Conservation (phyloP, 306 rosid genomes). For the Luffa aegyptiaca region DNA sequence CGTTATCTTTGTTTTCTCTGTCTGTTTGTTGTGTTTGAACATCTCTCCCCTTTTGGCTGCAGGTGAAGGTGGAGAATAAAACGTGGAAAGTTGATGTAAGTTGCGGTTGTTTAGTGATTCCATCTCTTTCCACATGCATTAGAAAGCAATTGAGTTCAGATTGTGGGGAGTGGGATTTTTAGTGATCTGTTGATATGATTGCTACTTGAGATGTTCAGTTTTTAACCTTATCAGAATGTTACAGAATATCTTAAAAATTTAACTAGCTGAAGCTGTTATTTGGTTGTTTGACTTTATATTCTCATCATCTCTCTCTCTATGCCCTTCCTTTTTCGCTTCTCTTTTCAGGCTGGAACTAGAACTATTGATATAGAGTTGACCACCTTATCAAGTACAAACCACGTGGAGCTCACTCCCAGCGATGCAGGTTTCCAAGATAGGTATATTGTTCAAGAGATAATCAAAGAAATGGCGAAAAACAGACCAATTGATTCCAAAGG, state of each 20-base stretch:
- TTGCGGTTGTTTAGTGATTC: slow-evolving; percentile 1
- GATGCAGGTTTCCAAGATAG: slow-evolving; percentile 98
- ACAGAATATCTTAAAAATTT: neutral
- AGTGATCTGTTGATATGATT: neutral
- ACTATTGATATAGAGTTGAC: slow-evolving; percentile 85
- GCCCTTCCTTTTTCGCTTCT: neutral
- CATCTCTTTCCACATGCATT: neutral
- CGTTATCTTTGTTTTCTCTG: neutral
- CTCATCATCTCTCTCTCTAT: neutral
- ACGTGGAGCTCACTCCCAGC: slow-evolving; percentile 77
- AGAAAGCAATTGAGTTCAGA: neutral
- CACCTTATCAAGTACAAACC: slow-evolving; percentile 74
- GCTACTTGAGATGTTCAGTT: neutral
- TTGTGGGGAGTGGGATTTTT: neutral
- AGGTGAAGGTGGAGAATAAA: slow-evolving; percentile 90
- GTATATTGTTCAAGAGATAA: slow-evolving; percentile 84
- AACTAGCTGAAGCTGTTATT: neutral
- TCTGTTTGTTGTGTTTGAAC: neutral
- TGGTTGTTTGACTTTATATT: neutral
- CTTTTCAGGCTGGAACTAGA: slow-evolving; percentile 85
- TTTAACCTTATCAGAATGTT: neutral
- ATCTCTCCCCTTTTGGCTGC: slow-evolving; percentile 21
- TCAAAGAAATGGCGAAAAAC: slow-evolving; percentile 89
- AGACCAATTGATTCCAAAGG: slow-evolving; percentile 84
- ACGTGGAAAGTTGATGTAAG: slow-evolving; percentile 97